Base-by-base conservation (phyloP, 352 stramenopile species). In the Globisporangium polare region DNA sequence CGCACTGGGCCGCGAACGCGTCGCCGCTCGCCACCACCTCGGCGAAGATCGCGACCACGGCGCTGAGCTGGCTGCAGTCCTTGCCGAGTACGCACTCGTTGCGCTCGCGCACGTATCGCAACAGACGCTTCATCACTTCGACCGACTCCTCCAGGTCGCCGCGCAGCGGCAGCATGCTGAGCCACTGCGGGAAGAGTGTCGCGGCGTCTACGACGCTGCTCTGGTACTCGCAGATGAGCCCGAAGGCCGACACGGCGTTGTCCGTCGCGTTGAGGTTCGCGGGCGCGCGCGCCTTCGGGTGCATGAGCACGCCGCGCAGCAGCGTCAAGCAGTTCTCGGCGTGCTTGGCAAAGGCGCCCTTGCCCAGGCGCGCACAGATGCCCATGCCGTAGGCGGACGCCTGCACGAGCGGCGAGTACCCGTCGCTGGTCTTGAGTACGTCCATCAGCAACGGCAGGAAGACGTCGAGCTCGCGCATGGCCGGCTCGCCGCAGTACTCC, bases 131-230 rank as follows among this genome's bases (percentile, higher is more conserved):
- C 20, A 78, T 79, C 26, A 93, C 83, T 3, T 74, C 74, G 37
- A 83, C 59, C 24, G 81, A 92, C 42, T 95, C 86, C 53, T 95
- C 86, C 12, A 92, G 46, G 53, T 93, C 86, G 49, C 83, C 84
- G 42, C 80, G 73, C 37, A 95, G 71, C 27, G 86, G 86, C 29
- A 93, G 80, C 55, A 92, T 67, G 3, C 67, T 59, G 51, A 93
- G 60, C 80, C 83, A 95, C 58, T 90, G 75, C 26, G 81, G 73
- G 58, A 92, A 90, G 20, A 94, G 53, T 35, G 65, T 71, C 1
- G 68, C 63, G 0, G 78, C 69, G 51, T 83, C 77, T 13, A 93
- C 66, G 9, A 67, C 75, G 5, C 26, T 62, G 2, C 73, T 49
- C 41, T 94, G 83, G 58, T 83, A 72, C 65, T 91, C 85, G 22